Evolutionary conservation across 2,329 filamentous ascomycete genomes (phyloP).

Genomic region (Cladophialophora psammophila): DNA sequence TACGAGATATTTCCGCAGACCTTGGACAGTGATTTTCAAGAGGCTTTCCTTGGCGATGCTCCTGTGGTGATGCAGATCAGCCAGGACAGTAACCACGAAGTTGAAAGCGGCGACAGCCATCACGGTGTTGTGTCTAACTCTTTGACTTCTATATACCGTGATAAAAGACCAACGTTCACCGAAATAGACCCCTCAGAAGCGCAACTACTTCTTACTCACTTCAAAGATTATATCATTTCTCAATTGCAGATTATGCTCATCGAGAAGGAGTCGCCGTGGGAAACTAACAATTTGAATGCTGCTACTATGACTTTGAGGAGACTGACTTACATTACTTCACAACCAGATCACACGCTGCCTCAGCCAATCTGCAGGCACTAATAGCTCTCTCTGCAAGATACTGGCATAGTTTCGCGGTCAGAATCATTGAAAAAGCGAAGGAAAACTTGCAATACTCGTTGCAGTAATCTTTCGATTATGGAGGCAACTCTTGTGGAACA

Average conservation of each 20-base stretch:
- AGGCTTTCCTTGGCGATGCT: neutral
- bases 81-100: neutral
- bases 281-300: conserved; percentile 44
- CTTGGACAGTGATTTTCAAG: neutral
- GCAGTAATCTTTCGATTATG: conserved; percentile 17
- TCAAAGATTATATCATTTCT: conserved; percentile 45
- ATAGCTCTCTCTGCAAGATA: neutral
- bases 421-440: neutral
- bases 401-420: neutral
- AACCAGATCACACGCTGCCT: neutral
- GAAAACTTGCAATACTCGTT: conserved; percentile 38
- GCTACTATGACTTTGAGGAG: conserved; percentile 46
- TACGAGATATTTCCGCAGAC: neutral
- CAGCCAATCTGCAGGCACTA: neutral
- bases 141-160: neutral
- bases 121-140: neutral
- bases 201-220: conserved; percentile 42
- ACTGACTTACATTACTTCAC: conserved; percentile 41
- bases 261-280: conserved; percentile 47
- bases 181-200: conserved; percentile 25
- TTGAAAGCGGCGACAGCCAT: neutral
- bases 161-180: neutral
- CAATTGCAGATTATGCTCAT: conserved; percentile 45
- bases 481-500: no score
- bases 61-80: neutral